These are phyloP conservation scores for Populus nigra DNA, from an alignment of 345 rosid genomes.

Conservation along the genomic window DNA sequence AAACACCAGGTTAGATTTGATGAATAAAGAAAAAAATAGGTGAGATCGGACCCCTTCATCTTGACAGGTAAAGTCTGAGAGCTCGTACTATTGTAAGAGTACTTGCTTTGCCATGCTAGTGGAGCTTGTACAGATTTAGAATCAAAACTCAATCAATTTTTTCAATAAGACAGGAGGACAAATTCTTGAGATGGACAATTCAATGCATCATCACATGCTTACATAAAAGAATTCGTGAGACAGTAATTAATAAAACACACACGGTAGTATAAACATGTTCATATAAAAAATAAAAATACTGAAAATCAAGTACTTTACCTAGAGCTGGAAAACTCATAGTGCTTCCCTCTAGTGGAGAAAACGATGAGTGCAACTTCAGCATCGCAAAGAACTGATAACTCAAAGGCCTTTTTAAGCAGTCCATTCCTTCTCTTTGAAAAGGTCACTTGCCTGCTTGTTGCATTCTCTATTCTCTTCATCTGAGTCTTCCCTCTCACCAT, in stretches of 20 bases:
- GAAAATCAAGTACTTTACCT: constrained; percentile 34
- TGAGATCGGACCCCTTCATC: constrained; percentile 14
- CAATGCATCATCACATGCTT: background rate
- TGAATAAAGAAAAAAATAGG: constrained; percentile 1
- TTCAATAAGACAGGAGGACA: background rate
- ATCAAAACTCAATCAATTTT: background rate
- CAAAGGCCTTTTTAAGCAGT: constrained; percentile 74
- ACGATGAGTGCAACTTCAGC: constrained; percentile 81
- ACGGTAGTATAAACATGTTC: background rate
- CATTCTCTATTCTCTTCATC: constrained; percentile 89
- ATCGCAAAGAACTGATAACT: constrained; percentile 82
- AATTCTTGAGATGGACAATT: background rate
- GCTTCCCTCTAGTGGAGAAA: constrained; percentile 81
- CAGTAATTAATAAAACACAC: background rate
- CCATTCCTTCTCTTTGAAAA: constrained; percentile 87
- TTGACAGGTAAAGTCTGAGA: constrained; percentile 16
- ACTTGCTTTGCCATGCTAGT: background rate
- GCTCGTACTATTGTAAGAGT: constrained; percentile 4
- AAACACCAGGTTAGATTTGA: constrained; percentile 13
- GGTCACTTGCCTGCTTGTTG: constrained; percentile 85
- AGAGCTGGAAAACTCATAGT: constrained; percentile 70
- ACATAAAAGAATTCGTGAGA: background rate
- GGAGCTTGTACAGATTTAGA: background rate
- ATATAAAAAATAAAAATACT: background rate
- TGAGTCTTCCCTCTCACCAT: constrained; percentile 88